Conservation (phyloP, 2,329 filamentous ascomycete genomes). For the Trichoderma cornu-damae region DNA sequence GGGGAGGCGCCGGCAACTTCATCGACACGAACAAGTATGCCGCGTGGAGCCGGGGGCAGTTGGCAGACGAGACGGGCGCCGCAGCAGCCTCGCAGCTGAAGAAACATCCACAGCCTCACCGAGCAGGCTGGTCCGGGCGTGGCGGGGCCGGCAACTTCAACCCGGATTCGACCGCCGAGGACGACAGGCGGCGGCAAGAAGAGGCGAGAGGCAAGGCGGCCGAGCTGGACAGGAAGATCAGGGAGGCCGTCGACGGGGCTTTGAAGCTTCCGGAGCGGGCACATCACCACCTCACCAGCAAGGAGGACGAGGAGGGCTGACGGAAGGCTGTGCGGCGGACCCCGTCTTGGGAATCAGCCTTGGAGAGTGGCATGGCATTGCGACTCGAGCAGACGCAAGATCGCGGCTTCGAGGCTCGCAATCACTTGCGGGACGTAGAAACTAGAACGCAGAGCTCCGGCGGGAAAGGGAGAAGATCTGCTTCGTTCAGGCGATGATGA, state of each 20-base stretch:
- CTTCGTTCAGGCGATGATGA: background rate
- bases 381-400: too few relatives aligned
- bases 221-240: constrained; percentile 40
- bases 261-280: constrained; percentile 44
- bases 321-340: background rate
- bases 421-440: background rate
- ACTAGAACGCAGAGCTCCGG: background rate
- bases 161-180: constrained; percentile 28
- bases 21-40: constrained; percentile 36
- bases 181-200: constrained; percentile 26
- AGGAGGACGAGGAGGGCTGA: constrained; percentile 1
- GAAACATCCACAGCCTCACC: constrained; percentile 23
- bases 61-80: constrained; percentile 32
- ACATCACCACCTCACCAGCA: constrained; percentile 31
- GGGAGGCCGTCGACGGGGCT: constrained; percentile 44
- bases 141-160: constrained; percentile 56
- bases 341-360: too few relatives aligned
- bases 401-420: background rate
- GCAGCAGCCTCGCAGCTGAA: constrained; percentile 32
- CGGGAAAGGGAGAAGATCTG: background rate
- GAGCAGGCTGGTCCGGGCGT: constrained; percentile 37
- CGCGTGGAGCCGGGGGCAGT: constrained; percentile 32
- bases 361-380: background rate
- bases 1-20: constrained; percentile 61
- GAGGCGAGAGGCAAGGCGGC: constrained; percentile 25